Conservation (phyloP, 139 green algal species). For the Mychonastes homosphaera region DNA sequence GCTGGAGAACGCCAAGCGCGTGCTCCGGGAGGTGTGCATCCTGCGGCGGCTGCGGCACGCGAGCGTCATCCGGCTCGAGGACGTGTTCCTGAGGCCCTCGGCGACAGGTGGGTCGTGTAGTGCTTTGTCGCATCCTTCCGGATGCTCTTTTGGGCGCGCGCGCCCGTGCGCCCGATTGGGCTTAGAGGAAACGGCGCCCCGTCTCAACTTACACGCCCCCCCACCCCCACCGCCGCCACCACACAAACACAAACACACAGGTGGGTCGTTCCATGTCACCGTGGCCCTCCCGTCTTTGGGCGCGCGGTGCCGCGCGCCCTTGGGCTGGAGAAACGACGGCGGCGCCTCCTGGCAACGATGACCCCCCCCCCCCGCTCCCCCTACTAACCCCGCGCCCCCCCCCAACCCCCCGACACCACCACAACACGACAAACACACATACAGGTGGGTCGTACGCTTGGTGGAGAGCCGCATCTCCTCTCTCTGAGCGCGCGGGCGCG, state of each 20-base stretch:
- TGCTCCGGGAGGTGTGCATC: slow-evolving; percentile 86
- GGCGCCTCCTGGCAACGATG: background rate
- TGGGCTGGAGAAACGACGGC: slow-evolving; percentile 1
- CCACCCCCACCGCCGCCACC: no score
- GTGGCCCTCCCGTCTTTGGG: background rate
- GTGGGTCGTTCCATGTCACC: background rate
- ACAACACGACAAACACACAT: no score
- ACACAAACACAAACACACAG: no score
- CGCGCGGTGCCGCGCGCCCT: no score
- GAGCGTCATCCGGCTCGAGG: slow-evolving; percentile 62
- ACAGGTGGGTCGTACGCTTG: background rate
- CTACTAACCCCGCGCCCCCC: no score
- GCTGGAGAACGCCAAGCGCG: slow-evolving; percentile 64
- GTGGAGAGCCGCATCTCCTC: background rate
- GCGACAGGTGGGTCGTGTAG: slow-evolving; percentile 30
- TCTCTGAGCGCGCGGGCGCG: no score
- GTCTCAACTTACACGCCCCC: no score
- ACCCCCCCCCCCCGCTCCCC: background rate
- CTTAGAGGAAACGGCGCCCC: no score
- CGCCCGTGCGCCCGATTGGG: no score
- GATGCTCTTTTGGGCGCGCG: no score
- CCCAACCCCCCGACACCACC: no score
- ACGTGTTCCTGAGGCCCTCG: slow-evolving; percentile 61
- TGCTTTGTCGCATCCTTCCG: no score
- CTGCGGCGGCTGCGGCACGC: slow-evolving; percentile 71